Base-by-base conservation (phyloP, 495 filamentous ascomycete genomes). In the Niebla homalea region DNA sequence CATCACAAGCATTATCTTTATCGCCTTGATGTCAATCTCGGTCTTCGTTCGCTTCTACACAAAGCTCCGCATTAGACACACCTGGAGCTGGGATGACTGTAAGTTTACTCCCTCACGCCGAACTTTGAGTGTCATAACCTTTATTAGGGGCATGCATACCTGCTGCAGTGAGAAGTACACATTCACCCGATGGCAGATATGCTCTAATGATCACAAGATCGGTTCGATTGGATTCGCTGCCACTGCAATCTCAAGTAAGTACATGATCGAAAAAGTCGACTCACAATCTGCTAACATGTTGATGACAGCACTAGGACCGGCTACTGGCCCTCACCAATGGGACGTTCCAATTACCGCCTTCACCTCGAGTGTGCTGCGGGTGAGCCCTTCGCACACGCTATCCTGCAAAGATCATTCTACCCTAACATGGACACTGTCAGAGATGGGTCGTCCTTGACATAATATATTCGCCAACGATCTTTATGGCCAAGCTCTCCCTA, bases 401-500 rank as follows among this genome's bases (percentile, higher is more conserved):
- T n/a, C n/a, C n/a, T n/a, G n/a, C n/a, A n/a, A n/a, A n/a, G n/a
- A n/a, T n/a, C n/a, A n/a, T n/a, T n/a, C n/a, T n/a, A n/a, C n/a
- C n/a, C n/a, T n/a, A n/a, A n/a, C n/a, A n/a, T n/a, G n/a, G n/a
- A n/a, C n/a, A n/a, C n/a, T n/a, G n/a, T n/a, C n/a, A n/a, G n/a
- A n/a, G n/a, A n/a, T n/a, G n/a, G n/a, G n/a, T n/a, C n/a, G n/a
- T n/a, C n/a, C n/a, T n/a, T n/a, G n/a, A n/a, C n/a, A n/a, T 43
- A 41, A 3, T 57, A 14, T 52, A 56, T 16, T 50, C 44, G 11
- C 54, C 57, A 4, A 25, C 50, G 25, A 54, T 57, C 22, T 46
- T 57, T 10, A 42, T 53, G 43, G 54, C 57, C 3, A 59, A 59
- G 22, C 46, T 60, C 5, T 60, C 57, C 25, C 48, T 60, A 3